A percentile compares a stretch with the other conserved stretches of the same genome.
Conservation (phyloP, 2,329 filamentous ascomycete genomes). For the Epichloe gansuensis region DNA sequence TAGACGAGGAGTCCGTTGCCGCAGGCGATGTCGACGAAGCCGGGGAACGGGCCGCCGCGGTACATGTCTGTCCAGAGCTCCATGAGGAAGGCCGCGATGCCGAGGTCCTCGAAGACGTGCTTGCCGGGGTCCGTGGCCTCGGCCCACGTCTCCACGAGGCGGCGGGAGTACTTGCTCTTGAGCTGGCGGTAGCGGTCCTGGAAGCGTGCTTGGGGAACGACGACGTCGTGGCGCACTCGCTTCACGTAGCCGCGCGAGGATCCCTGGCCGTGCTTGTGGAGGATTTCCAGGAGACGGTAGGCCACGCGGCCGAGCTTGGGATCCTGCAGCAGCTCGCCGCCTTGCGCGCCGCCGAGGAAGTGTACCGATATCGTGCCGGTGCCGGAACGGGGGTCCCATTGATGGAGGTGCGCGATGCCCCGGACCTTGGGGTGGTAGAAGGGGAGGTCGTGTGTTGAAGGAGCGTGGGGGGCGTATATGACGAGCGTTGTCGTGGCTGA, state of each 20-base stretch:
- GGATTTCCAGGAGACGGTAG: slow-evolving; percentile 51
- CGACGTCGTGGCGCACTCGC: slow-evolving; percentile 67
- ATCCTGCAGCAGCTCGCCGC: slow-evolving; percentile 11
- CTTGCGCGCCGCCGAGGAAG: slow-evolving; percentile 38
- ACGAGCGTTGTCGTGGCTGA: slow-evolving; percentile 31
- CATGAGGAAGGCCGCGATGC: slow-evolving; percentile 82
- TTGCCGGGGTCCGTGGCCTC: slow-evolving; percentile 81
- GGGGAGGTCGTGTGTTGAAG: slow-evolving; percentile 50
- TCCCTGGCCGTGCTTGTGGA: slow-evolving; percentile 64
- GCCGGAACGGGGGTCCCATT: slow-evolving; percentile 34
- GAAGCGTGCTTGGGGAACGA: slow-evolving; percentile 63
- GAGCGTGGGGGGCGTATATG: slow-evolving; percentile 64
- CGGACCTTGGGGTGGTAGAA: slow-evolving; percentile 78
- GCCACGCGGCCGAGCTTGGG: slow-evolving; percentile 52
- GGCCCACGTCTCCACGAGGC: slow-evolving; percentile 63
- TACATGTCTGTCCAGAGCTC: slow-evolving; percentile 89
- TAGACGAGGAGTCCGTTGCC: slow-evolving; percentile 87
- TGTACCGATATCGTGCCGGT: slow-evolving; percentile 45
- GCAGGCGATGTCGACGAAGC: slow-evolving; percentile 92
- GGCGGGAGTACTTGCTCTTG: slow-evolving; percentile 64
- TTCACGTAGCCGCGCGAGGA: slow-evolving; percentile 58
- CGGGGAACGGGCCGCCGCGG: slow-evolving; percentile 47
- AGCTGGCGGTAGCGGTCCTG: slow-evolving; percentile 73
- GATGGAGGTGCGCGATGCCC: slow-evolving; percentile 64
- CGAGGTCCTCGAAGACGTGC: slow-evolving; percentile 89